phyloP scores from a whole-genome alignment of 192 early-diverging fungal species.

The Podila epigama region DNA sequence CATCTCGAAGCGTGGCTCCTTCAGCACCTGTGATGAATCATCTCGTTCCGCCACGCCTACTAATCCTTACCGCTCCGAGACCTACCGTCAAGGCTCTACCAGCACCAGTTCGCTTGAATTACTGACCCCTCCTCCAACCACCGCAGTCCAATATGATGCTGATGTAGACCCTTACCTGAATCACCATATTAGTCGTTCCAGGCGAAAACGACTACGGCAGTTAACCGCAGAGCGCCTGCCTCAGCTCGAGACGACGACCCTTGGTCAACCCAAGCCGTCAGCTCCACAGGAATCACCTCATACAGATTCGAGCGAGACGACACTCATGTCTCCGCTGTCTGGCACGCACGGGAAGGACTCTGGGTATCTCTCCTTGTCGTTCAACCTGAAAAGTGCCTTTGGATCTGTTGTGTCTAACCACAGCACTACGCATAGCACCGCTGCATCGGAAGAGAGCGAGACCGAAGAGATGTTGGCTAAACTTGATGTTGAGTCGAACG shows the following conservation, averaged over 20 bases:
- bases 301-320: not conserved
- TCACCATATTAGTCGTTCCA: not conserved
- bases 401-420: not conserved
- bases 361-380: slow-evolving; percentile 16
- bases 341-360: slow-evolving; percentile 16
- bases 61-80: not conserved
- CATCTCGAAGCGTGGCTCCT: not conserved
- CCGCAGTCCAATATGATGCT: not conserved
- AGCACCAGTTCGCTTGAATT: not conserved
- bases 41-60: not conserved
- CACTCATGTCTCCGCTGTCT: slow-evolving; percentile 14
- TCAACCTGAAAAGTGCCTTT: not conserved
- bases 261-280: not conserved
- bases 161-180: not conserved
- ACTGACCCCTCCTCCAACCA: not conserved
- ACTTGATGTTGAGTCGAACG: not conserved
- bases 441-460: no score
- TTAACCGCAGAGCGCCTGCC: not conserved
- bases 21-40: not conserved
- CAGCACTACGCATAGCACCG: no score
- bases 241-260: not conserved
- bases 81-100: not conserved
- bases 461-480: not conserved
- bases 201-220: not conserved
- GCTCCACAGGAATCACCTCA: not conserved